Base-by-base conservation (phyloP, 352 stramenopile genomes). In the Phytopythium boreale region DNA sequence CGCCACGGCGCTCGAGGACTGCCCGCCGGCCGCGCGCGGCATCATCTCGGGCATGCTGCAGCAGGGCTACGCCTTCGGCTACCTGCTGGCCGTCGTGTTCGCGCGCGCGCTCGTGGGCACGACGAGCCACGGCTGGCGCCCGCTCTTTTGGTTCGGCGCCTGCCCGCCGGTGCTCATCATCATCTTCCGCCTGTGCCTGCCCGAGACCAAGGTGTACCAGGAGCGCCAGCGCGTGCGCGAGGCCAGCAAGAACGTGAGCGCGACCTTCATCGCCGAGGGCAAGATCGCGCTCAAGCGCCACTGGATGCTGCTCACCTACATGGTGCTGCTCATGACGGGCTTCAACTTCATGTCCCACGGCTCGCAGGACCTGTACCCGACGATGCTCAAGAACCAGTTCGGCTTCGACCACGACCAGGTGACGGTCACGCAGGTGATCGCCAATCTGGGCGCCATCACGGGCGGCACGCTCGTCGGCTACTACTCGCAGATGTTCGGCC, bases 341-440 rank as follows among this genome's bases (percentile, higher is more conserved):
- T 79, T 83, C 67, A 80, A 77, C 75, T 83, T 83, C 50, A 79
- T 79, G 67, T 71, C 64, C 14, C 72, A 82, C 64, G 75, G 72
- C 26, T 82, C 72, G 26, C 67, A 82, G 55, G 75, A 82, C 12
- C 39, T 82, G 56, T 83, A 80, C 68, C 77, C 77, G 46, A 86
- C 77, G 5, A 79, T 86, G 68, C 68, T 86, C 10, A 56, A 75
- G 47, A 82, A 86, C 58, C 75, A 79, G 46, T 66, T 73, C 61
- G 50, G 76, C 51, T 83, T 86, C 62, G 77, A 67, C 64, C 17
- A 68, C 17, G 68, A 86, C 55, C 63, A 82, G 17, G 72, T 86
- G 53, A 84, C 75, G 0, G 72, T 80, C 27, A 81, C 71, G 9
- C 72, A 83, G 43, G 72, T 86, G 6, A 63, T 82, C 7, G 77